These are phyloP conservation scores for Harringtonia aguacate DNA, from an alignment of 2,329 filamentous ascomycete genomes.

Conservation along the genomic window DNA sequence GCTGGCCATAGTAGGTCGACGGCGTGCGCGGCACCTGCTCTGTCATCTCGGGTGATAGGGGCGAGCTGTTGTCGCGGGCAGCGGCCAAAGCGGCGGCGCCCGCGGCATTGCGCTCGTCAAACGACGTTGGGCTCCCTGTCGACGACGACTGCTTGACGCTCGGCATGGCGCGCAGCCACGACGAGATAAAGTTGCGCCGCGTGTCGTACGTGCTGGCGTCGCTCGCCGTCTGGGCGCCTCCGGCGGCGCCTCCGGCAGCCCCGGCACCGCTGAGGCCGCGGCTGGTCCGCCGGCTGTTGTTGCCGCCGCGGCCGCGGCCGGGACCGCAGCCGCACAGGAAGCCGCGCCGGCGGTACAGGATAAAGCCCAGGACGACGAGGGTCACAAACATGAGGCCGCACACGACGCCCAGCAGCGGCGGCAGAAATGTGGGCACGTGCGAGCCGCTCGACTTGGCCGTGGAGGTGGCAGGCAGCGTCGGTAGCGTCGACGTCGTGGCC, in stretches of 20 bases:
- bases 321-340: conserved; percentile 19
- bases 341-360: conserved; percentile 41
- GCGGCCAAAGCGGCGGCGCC: neutral
- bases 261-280: neutral
- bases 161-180: conserved; percentile 39
- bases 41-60: conserved; percentile 8
- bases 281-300: too few species aligned
- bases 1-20: too few species aligned
- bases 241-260: conserved; percentile 15
- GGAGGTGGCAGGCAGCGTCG: conserved; percentile 5
- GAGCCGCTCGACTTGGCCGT: conserved; percentile 12
- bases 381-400: conserved; percentile 47
- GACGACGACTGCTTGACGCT: conserved; percentile 12
- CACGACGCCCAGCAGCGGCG: conserved; percentile 51
- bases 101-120: neutral
- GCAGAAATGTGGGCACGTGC: conserved; percentile 44
- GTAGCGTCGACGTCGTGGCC: too few species aligned
- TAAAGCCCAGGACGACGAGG: conserved; percentile 35
- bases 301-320: neutral
- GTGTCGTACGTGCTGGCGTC: conserved; percentile 34
- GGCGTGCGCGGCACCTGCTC: conserved; percentile 12
- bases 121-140: neutral
- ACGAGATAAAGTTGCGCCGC: conserved; percentile 33
- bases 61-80: conserved; percentile 21
- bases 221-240: conserved; percentile 19